Evolutionary conservation across 371 early-diverging fungal genomes (phyloP).

Genomic region (Thermomucor indicae-seudaticae): DNA sequence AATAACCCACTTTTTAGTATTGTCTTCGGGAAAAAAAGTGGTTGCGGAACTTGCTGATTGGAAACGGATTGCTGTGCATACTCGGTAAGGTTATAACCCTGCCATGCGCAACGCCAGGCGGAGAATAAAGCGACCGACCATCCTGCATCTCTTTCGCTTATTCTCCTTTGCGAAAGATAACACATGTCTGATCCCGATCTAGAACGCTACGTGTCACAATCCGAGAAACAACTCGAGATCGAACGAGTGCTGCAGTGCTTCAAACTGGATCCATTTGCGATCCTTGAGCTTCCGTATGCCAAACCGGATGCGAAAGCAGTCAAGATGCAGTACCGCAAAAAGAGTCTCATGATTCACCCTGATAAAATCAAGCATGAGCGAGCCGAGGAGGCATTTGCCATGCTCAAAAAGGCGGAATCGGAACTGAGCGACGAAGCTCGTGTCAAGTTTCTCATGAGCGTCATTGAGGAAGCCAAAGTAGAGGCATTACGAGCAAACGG

Average conservation of each 20-base stretch:
- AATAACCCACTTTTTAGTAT: no score
- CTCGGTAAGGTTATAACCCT: no score
- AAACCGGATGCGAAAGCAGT: slow-evolving; percentile 57
- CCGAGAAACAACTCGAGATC: slow-evolving; percentile 77
- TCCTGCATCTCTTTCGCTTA: background rate
- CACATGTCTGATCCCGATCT: slow-evolving; percentile 44
- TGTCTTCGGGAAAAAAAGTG: no score
- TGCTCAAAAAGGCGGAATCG: slow-evolving; percentile 81
- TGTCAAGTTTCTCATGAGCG: slow-evolving; percentile 52
- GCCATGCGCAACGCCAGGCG: no score
- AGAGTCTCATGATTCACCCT: slow-evolving; percentile 87
- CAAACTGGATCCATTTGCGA: slow-evolving; percentile 77
- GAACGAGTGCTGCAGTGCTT: slow-evolving; percentile 77
- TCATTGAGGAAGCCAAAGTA: slow-evolving; percentile 66
- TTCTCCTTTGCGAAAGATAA: background rate
- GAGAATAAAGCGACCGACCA: no score
- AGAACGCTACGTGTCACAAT: slow-evolving; percentile 62
- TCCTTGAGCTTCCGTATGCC: slow-evolving; percentile 68
- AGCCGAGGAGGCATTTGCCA: slow-evolving; percentile 81
- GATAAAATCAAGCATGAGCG: slow-evolving; percentile 79
- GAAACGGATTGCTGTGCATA: no score
- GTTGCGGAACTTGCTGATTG: no score
- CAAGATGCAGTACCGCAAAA: slow-evolving; percentile 76
- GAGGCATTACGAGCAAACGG: slow-evolving; percentile 52
- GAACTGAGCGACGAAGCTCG: slow-evolving; percentile 68